phyloP scores from a whole-genome alignment of 2,329 filamentous ascomycete species.

The Herpomyces periplanetae region DNA sequence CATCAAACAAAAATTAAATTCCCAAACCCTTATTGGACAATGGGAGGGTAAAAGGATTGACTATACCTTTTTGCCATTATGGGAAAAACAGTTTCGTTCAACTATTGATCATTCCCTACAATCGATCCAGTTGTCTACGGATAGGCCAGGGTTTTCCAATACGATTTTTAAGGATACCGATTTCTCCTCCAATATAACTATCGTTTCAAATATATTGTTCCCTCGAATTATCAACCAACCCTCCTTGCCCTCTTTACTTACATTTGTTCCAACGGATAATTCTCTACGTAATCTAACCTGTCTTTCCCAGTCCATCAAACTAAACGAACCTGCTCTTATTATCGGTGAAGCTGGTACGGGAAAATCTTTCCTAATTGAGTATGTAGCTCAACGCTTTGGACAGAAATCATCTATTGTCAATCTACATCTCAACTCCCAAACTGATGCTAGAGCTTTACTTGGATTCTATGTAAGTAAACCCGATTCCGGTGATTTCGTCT shows the following conservation, averaged over 20 bases:
- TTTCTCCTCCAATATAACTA: constrained; percentile 19
- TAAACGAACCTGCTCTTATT: constrained; percentile 30
- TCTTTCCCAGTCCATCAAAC: constrained; percentile 25
- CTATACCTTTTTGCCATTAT: constrained; percentile 27
- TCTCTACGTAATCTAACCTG: constrained; percentile 27
- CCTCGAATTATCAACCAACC: constrained; percentile 17
- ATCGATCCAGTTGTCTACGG: constrained; percentile 11
- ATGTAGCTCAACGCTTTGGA: constrained; percentile 39
- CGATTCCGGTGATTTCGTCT: constrained; percentile 55
- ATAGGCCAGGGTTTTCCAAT: constrained; percentile 1
- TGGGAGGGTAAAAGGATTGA: constrained; percentile 42
- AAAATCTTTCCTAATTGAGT: constrained; percentile 52
- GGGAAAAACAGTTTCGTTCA: constrained; percentile 18
- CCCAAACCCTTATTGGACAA: constrained; percentile 20
- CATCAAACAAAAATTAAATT: too few relatives aligned
- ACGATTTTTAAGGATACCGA: constrained; percentile 4
- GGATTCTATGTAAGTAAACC: constrained; percentile 71
- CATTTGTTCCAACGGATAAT: constrained; percentile 27
- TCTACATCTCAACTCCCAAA: constrained; percentile 85
- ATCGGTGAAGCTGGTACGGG: constrained; percentile 51
- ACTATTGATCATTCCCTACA: constrained; percentile 10
- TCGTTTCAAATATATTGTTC: constrained; percentile 24
- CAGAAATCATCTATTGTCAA: constrained; percentile 56
- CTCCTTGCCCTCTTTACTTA: constrained; percentile 10
- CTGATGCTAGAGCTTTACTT: constrained; percentile 77